phyloP scores from a whole-genome alignment of 495 filamentous ascomycete species.

The Bryoglossum gracile region DNA sequence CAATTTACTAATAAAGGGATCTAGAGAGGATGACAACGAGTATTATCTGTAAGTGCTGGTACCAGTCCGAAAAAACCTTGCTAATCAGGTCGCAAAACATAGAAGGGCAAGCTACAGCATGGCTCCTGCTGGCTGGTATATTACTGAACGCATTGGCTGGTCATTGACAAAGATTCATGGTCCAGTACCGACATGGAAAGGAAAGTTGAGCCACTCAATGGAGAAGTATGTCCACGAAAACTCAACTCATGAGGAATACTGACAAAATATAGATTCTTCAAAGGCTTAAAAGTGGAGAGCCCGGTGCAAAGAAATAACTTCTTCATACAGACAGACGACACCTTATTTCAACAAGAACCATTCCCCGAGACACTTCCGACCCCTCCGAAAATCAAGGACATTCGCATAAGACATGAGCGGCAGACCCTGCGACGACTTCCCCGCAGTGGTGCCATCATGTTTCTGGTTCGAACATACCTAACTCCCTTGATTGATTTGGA shows the following conservation, averaged over 20 bases:
- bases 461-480: constrained; percentile 48
- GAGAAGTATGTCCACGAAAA: constrained; percentile 38
- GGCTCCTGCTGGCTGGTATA: constrained; percentile 49
- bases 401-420: constrained; percentile 35
- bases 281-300: constrained; percentile 7
- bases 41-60: constrained; percentile 31
- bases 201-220: constrained; percentile 43
- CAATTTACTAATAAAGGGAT: constrained; percentile 40
- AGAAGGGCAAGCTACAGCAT: constrained; percentile 48
- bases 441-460: constrained; percentile 40
- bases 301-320: constrained; percentile 21
- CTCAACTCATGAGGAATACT: not conserved
- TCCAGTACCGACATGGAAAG: constrained; percentile 47
- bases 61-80: not conserved
- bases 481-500: constrained; percentile 6
- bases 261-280: constrained; percentile 11
- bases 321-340: constrained; percentile 15
- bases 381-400: constrained; percentile 10
- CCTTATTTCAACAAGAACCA: constrained; percentile 20
- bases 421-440: constrained; percentile 49
- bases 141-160: constrained; percentile 47
- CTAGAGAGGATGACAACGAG: constrained; percentile 34
- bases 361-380: constrained; percentile 6
- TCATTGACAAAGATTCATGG: constrained; percentile 42
- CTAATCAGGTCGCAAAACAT: not conserved